Conservation (phyloP, 768 basidiomycete genomes). For the Exidia glandulosa region DNA sequence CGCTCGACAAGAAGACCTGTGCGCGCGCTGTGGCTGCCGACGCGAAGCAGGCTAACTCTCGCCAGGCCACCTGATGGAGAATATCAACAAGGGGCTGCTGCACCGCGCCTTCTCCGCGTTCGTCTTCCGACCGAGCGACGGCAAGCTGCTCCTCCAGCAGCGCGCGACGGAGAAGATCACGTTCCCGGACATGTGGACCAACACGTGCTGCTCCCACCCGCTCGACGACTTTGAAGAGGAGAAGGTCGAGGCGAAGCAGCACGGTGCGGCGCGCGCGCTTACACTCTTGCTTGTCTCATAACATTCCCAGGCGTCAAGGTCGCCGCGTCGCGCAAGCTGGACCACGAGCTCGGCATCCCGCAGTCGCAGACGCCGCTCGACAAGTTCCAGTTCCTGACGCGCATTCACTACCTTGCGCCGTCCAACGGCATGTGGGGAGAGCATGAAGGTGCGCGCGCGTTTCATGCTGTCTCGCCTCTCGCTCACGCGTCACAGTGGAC, state of each 20-base stretch:
- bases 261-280: conserved; percentile 4
- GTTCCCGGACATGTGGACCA: conserved; percentile 99
- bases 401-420: conserved; percentile 96
- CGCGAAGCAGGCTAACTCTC: not conserved
- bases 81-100: conserved; percentile 85
- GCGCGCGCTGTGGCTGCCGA: conserved; percentile 17
- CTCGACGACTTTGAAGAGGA: conserved; percentile 83
- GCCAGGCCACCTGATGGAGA: conserved; percentile 92
- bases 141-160: conserved; percentile 86
- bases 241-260: conserved; percentile 62
- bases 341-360: conserved; percentile 94
- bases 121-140: conserved; percentile 88
- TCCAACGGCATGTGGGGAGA: conserved; percentile 92
- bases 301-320: conserved; percentile 75
- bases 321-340: conserved; percentile 91
- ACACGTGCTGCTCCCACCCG: conserved; percentile 97
- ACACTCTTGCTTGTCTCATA: conserved; percentile 5
- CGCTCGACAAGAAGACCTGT: conserved; percentile 96
- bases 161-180: conserved; percentile 98
- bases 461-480: not conserved
- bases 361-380: conserved; percentile 63
- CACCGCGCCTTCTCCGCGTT: conserved; percentile 98
- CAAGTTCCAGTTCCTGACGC: conserved; percentile 86
- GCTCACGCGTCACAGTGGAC: conserved; percentile 56
- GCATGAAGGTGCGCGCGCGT: conserved; percentile 66